A percentile compares a stretch with the other conserved stretches of the same genome.
These are phyloP conservation scores for sorghum (Sorghum bicolor) DNA, from an alignment of 176 grass and related monocot species.

Conservation along the genomic window Sorghum_bicolor_NCBIv3 NC_012873.2:52341501-52342000, in stretches of 20 bases:
- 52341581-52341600: background rate
- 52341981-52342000: background rate
- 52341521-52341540: background rate
- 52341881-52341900: background rate
- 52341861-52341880: background rate
- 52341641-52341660: background rate
- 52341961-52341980: background rate
- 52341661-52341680: background rate
- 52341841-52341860: background rate
- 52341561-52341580: background rate
- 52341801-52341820: background rate
- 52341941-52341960: background rate
- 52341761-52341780: background rate
- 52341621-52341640: background rate
- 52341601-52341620: background rate
- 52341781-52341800: background rate
- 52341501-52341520: background rate
- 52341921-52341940: background rate
- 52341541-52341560: background rate
- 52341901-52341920: background rate
- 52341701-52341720: background rate
- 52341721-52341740: background rate
- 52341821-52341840: background rate
- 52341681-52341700: background rate
- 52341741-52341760: slow-evolving; percentile 10